phyloP scores from a whole-genome alignment of 805 yeast species.

The Cyberlindnera maclurae region DNA sequence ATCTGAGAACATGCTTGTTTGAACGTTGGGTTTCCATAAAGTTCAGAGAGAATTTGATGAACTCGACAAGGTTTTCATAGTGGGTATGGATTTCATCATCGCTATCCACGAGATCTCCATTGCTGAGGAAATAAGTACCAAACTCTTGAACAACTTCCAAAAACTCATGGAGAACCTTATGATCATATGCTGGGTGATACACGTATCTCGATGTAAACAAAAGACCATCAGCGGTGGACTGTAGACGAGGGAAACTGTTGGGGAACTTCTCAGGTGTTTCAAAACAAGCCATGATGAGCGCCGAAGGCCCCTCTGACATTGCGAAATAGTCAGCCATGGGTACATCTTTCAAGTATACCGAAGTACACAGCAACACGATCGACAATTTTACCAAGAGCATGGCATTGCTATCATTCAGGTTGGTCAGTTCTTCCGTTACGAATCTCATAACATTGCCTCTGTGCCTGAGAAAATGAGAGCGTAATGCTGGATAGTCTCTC shows the following conservation, averaged over 20 bases:
- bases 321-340: slow-evolving; percentile 13
- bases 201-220: slow-evolving; percentile 13
- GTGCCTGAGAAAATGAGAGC: slow-evolving; percentile 5
- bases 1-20: slow-evolving; percentile 10
- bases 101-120: slow-evolving; percentile 4
- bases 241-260: slow-evolving; percentile 4
- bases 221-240: slow-evolving; percentile 15
- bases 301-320: slow-evolving; percentile 17
- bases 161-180: slow-evolving; percentile 15
- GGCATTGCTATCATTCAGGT: slow-evolving; percentile 15
- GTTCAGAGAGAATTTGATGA: slow-evolving; percentile 4
- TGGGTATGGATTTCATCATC: slow-evolving; percentile 5
- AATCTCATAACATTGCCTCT: slow-evolving; percentile 14
- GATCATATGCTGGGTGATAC: slow-evolving; percentile 18
- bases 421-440: slow-evolving; percentile 4
- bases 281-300: slow-evolving; percentile 9
- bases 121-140: slow-evolving; percentile 10
- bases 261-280: slow-evolving; percentile 15
- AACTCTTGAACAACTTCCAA: slow-evolving; percentile 12
- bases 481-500: slow-evolving; percentile 3
- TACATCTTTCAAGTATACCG: slow-evolving; percentile 7
- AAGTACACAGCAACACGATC: slow-evolving; percentile 5
- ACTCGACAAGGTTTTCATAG: slow-evolving; percentile 6
- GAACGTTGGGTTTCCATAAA: slow-evolving; percentile 7
- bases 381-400: slow-evolving; percentile 6